These are phyloP conservation scores for Phaeophleospora eucalypticola DNA, from an alignment of 2,329 filamentous ascomycete genomes.

Conservation along the genomic window DNA sequence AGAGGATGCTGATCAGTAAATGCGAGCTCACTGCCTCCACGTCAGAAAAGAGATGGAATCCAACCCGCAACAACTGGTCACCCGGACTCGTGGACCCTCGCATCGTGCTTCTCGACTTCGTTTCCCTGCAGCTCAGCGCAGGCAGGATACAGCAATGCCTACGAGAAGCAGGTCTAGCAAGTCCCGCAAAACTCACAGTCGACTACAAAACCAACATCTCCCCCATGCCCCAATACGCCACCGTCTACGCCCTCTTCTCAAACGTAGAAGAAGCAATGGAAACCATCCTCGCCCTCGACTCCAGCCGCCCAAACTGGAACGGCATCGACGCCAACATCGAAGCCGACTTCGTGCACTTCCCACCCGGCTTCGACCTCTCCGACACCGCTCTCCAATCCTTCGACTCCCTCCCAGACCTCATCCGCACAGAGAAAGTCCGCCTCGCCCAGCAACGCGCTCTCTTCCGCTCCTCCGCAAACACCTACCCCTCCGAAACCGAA, in stretches of 20 bases:
- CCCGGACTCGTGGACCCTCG: slow-evolving; percentile 10
- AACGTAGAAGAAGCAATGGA: slow-evolving; percentile 9
- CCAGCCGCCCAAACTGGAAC: slow-evolving; percentile 15
- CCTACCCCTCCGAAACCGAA: not conserved
- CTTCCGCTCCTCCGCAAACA: not conserved
- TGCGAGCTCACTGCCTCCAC: slow-evolving; percentile 8
- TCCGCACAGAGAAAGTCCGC: not conserved
- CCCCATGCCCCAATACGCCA: not conserved
- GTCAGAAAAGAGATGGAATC: slow-evolving; percentile 15
- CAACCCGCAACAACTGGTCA: slow-evolving; percentile 11
- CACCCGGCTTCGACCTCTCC: slow-evolving; percentile 8
- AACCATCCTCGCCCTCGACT: slow-evolving; percentile 11
- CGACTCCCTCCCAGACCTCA: slow-evolving; percentile 10
- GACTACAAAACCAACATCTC: slow-evolving; percentile 1
- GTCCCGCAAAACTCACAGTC: slow-evolving; percentile 3
- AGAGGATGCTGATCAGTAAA: slow-evolving; percentile 16
- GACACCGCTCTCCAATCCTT: slow-evolving; percentile 5
- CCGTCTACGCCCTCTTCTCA: slow-evolving; percentile 13
- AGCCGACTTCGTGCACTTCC: slow-evolving; percentile 14
- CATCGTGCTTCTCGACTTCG: slow-evolving; percentile 12
- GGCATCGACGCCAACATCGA: slow-evolving; percentile 5
- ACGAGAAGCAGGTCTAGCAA: slow-evolving; percentile 5
- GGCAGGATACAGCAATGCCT: slow-evolving; percentile 7
- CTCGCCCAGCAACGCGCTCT: not conserved
- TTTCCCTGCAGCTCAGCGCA: slow-evolving; percentile 2